These are phyloP conservation scores for Heterobasidion parviporum DNA, from an alignment of 1,284 basidiomycete species.

Conservation along the genomic window DNA sequence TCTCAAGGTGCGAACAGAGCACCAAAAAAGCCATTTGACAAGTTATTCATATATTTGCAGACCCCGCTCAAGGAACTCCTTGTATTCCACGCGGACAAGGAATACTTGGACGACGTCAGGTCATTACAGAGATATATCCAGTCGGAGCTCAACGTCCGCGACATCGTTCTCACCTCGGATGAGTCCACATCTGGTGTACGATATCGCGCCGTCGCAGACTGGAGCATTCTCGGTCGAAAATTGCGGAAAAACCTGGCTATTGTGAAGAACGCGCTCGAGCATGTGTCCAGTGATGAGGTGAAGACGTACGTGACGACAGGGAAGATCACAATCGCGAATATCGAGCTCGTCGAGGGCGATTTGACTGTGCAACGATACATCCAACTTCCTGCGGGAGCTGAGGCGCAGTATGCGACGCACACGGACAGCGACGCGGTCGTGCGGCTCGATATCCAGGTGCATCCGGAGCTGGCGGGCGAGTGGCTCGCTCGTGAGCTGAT, in stretches of 20 bases:
- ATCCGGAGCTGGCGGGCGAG: constrained; percentile 83
- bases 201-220: constrained; percentile 92
- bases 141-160: constrained; percentile 94
- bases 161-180: constrained; percentile 84
- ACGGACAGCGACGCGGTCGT: constrained; percentile 95
- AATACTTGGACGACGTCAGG: constrained; percentile 84
- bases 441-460: constrained; percentile 82
- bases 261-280: constrained; percentile 85
- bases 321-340: constrained; percentile 83
- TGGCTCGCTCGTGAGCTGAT: constrained; percentile 88
- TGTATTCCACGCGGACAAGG: constrained; percentile 85
- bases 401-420: constrained; percentile 72
- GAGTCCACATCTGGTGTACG: constrained; percentile 83
- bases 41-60: constrained; percentile 28
- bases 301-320: constrained; percentile 75
- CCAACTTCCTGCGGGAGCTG: constrained; percentile 57
- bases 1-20: constrained; percentile 60
- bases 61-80: constrained; percentile 90
- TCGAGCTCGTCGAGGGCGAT: constrained; percentile 85
- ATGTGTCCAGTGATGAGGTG: constrained; percentile 76
- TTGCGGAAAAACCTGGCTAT: constrained; percentile 89
- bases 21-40: background rate
- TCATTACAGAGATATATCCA: constrained; percentile 86
- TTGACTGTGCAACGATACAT: constrained; percentile 88
- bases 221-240: constrained; percentile 91